Base-by-base conservation (phyloP, 2,329 filamentous ascomycete species). In the Xylariaceae sp. region DNA sequence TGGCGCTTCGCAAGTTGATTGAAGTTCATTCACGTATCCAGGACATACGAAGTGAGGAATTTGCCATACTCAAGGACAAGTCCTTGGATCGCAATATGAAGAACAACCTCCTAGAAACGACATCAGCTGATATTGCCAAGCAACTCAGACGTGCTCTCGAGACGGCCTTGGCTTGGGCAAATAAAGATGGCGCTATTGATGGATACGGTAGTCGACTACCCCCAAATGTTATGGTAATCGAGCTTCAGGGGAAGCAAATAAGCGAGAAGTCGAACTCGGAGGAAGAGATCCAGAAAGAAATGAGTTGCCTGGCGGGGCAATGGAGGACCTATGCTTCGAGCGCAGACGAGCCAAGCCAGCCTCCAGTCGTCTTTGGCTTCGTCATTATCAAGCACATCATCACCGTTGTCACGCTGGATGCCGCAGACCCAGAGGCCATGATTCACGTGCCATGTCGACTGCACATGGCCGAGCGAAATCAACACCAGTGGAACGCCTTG, bases 401-500 rank as follows among this genome's bases (percentile, higher is more conserved):
- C 34, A 51, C 51, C 15, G 56, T 61, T 28, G 55, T 56, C 36
- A 58, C 55, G n/a, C 16, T 55, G 30, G 55, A 61, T 38, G 51
- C 52, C n/a, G 24, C 49, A 2, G 45, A 56, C 18, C 48, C 49
- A n/a, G 23, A 37, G 1, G 53, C 58, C 7, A 33, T 38, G 12
- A 50, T 48, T 13, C 51, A 56, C 18, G 51, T 56, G 11, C 50
- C 55, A 6, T 54, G 52, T 33, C 51, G 52, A 31, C 45, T 59
- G 11, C 54, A 58, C 34, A 52, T 61, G 47, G 54, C 50, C 14
- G 54, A 59, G 38, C 38, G 38, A 18, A 57, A 51, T 28, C 57
- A 60, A 38, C 49, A 56, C 13, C 54, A 59, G 32, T 61, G 58
- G 58, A 59, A 60, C 18, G 54, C 58, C 9, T 37, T 60, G 31